Conservation (phyloP, 2,329 filamentous ascomycete species). For the Hypomyces rosellus region DNA sequence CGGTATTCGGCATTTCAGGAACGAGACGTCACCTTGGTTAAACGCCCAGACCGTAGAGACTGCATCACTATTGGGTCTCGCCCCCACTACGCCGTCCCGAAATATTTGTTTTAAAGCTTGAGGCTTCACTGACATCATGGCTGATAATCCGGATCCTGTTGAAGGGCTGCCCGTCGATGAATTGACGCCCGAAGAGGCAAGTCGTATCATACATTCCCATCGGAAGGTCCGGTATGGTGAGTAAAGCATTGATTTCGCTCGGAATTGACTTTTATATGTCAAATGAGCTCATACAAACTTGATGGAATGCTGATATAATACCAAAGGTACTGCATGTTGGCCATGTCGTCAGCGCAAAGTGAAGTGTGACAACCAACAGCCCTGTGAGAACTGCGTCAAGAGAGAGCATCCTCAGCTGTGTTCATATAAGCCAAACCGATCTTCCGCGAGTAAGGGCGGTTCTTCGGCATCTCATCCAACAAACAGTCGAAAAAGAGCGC, state of each 20-base stretch:
- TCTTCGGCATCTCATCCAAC: conserved; percentile 19
- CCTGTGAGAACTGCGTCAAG: conserved; percentile 63
- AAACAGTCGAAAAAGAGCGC: conserved; percentile 27
- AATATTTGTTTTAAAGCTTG: too few species aligned
- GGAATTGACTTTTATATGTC: too few species aligned
- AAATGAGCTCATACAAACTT: background rate
- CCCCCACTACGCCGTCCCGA: too few species aligned
- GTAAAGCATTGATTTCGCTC: conserved; percentile 20
- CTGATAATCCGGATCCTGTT: conserved; percentile 35
- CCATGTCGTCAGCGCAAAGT: conserved; percentile 62
- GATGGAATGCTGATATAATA: background rate
- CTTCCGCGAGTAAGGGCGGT: conserved; percentile 31
- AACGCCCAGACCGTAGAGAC: background rate
- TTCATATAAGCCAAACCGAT: conserved; percentile 58
- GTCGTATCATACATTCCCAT: conserved; percentile 62
- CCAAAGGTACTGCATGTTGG: conserved; percentile 56
- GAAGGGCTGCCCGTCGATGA: conserved; percentile 46
- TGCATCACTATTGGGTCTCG: background rate
- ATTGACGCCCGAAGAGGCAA: conserved; percentile 59
- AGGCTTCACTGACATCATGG: conserved; percentile 27
- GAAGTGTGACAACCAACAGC: conserved; percentile 63
- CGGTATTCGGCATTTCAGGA: conserved; percentile 32
- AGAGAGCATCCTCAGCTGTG: conserved; percentile 58
- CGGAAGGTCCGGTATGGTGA: conserved; percentile 63
- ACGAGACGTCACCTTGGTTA: background rate